A percentile compares a stretch with the other conserved stretches of the same genome.
Evolutionary conservation across 257 asterid species (phyloP).

Genomic region (Solanum bulbocastanum): DNA sequence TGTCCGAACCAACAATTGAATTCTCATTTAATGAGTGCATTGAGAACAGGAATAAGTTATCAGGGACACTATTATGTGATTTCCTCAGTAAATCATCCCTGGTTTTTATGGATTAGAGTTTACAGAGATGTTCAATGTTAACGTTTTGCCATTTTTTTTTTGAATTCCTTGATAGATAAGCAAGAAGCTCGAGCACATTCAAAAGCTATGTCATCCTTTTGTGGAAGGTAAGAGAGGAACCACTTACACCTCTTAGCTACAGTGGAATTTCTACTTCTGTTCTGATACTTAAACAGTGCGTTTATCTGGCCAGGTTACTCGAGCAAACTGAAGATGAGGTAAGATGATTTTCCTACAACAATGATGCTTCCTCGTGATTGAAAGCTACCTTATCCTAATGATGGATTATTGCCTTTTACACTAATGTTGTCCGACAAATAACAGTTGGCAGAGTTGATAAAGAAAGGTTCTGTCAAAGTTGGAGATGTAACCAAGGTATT

Average conservation of each 20-base stretch:
- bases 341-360: constrained; percentile 7
- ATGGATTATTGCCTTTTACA: neutral
- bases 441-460: constrained; percentile 72
- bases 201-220: constrained; percentile 72
- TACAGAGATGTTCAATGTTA: neutral
- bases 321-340: constrained; percentile 96
- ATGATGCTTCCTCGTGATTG: neutral
- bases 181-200: constrained; percentile 85
- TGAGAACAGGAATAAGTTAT: neutral
- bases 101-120: neutral
- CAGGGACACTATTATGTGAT: neutral
- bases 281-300: neutral
- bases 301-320: constrained; percentile 49
- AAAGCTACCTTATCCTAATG: neutral
- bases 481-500: constrained; percentile 78
- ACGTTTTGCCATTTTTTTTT: neutral
- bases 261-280: neutral
- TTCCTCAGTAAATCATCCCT: neutral
- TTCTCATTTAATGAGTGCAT: neutral
- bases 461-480: constrained; percentile 53
- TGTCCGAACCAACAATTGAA: neutral
- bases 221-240: constrained; percentile 68
- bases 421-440: neutral
- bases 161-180: constrained; percentile 32
- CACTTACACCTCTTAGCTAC: neutral